phyloP scores from a whole-genome alignment of 169 alveolate genomes.

The Babesia bigemina region DNA sequence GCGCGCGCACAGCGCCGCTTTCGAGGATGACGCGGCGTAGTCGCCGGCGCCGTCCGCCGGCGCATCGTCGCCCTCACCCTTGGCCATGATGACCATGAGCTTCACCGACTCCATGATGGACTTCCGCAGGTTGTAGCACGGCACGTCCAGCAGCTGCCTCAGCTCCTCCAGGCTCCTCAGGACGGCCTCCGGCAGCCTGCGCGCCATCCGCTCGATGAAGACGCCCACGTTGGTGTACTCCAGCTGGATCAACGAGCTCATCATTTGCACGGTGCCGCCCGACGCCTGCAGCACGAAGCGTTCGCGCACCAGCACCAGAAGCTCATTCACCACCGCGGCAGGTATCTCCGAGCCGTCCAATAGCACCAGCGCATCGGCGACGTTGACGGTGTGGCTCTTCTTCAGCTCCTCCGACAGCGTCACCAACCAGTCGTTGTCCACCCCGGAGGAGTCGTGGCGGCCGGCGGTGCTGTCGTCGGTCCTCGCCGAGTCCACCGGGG shows the following conservation, averaged over 20 bases:
- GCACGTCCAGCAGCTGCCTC: constrained; percentile 65
- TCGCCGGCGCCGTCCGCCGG: constrained; percentile 7
- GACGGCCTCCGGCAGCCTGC: constrained; percentile 39
- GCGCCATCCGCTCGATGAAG: constrained; percentile 51
- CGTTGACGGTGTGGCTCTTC: constrained; percentile 58
- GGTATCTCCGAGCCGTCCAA: constrained; percentile 66
- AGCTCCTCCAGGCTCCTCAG: constrained; percentile 30
- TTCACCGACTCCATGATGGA: constrained; percentile 59
- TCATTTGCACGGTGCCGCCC: constrained; percentile 54
- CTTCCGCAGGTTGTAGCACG: constrained; percentile 62
- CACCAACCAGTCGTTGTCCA: constrained; percentile 46
- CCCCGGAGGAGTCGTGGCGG: neutral
- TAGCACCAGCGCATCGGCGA: constrained; percentile 70
- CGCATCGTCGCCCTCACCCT: constrained; percentile 2
- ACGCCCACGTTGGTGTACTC: constrained; percentile 68
- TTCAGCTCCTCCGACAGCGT: constrained; percentile 63
- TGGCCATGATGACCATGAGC: constrained; percentile 41
- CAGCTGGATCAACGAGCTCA: constrained; percentile 53
- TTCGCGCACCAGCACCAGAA: constrained; percentile 57
- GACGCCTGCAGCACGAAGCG: constrained; percentile 57
- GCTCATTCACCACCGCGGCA: constrained; percentile 63
- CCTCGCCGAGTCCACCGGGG: neutral
- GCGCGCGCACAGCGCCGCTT: constrained; percentile 26
- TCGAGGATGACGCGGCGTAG: neutral
- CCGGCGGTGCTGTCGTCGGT: neutral